Evolutionary conservation across 495 filamentous ascomycete genomes (phyloP).

Genomic region (Penicillium macrosclerotiorum): DNA sequence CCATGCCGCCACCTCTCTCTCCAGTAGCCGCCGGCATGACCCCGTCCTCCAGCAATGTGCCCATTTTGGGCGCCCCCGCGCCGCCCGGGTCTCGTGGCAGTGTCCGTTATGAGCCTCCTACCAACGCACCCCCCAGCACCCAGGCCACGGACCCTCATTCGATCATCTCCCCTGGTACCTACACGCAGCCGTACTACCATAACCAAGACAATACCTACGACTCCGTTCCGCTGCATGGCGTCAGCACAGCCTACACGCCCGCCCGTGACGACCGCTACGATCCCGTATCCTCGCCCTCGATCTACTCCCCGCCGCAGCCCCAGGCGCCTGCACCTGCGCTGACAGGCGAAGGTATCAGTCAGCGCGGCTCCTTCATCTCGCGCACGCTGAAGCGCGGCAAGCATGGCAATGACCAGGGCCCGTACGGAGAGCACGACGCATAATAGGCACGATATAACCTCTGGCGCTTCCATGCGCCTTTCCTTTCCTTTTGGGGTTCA

Average conservation of each 20-base stretch:
- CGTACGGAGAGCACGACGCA: no score
- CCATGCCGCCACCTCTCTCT: conserved; percentile 16
- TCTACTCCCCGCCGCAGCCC: conserved; percentile 20
- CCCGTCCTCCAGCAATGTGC: conserved; percentile 22
- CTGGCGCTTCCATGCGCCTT: no score
- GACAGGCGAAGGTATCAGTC: not conserved
- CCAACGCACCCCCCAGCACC: not conserved
- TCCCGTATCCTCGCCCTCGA: conserved; percentile 21
- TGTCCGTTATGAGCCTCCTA: conserved; percentile 21
- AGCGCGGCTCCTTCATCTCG: conserved; percentile 10
- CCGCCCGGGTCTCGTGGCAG: conserved; percentile 26
- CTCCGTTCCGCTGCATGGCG: conserved; percentile 6
- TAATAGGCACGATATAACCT: no score
- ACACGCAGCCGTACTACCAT: conserved; percentile 9
- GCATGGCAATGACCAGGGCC: no score
- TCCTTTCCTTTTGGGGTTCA: no score
- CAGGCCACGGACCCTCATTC: conserved; percentile 1
- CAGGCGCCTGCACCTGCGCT: not conserved
- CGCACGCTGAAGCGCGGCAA: conserved; percentile 11
- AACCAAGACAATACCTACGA: conserved; percentile 16
- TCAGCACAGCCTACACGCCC: conserved; percentile 2
- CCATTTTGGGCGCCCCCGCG: conserved; percentile 21
- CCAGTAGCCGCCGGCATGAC: conserved; percentile 23
- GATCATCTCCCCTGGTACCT: conserved; percentile 15
- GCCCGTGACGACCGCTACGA: conserved; percentile 21